Evolutionary conservation across 1,284 basidiomycete species (phyloP).

Genomic region (Ganoderma multipileum): DNA sequence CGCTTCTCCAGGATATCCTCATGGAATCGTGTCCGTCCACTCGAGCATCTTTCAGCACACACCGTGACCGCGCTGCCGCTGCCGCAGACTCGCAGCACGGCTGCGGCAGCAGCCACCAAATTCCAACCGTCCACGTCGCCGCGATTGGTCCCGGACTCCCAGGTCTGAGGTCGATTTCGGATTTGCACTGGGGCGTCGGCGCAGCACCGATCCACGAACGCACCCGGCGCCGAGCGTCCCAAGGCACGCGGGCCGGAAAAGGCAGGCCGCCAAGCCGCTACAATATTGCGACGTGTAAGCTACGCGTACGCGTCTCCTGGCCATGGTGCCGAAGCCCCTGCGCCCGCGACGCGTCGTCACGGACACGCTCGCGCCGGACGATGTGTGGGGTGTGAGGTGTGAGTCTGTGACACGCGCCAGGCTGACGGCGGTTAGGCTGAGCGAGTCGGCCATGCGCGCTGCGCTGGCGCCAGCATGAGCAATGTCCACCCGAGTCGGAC

Average conservation of each 20-base stretch:
- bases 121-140: too few relatives aligned
- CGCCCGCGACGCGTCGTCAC: background rate
- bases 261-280: background rate
- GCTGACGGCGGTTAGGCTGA: background rate
- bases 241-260: background rate
- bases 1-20: background rate
- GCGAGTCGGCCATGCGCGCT: background rate
- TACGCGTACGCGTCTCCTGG: background rate
- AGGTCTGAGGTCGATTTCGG: too few relatives aligned
- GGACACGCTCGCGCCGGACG: background rate
- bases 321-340: background rate
- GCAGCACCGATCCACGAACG: background rate
- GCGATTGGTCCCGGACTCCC: too few relatives aligned
- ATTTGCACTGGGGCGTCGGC: too few relatives aligned
- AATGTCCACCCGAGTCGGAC: conserved; percentile 21
- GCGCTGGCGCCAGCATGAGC: background rate
- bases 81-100: background rate
- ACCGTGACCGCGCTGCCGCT: too few relatives aligned
- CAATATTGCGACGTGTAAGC: background rate
- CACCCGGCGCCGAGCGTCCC: conserved; percentile 2
- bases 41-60: too few relatives aligned
- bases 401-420: background rate
- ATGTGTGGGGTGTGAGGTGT: background rate
- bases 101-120: background rate
- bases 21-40: background rate